Conservation (phyloP, 768 basidiomycete genomes). For the Mrakia blollopis region DNA sequence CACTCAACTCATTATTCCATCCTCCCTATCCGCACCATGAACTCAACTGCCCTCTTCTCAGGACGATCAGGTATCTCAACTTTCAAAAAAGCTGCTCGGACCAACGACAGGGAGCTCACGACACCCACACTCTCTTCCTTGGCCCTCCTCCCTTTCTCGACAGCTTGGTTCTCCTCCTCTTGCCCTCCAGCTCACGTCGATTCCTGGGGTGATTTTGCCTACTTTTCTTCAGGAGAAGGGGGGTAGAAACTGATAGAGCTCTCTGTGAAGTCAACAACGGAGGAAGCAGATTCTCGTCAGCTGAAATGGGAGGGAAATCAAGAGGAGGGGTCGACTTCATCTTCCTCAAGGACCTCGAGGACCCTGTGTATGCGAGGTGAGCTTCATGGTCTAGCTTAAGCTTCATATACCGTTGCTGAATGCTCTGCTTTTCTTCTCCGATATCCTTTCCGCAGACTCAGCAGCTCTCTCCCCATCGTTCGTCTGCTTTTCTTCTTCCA, state of each 20-base stretch:
- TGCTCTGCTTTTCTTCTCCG: too few species aligned
- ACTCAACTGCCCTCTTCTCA: not conserved
- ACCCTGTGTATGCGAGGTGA: not conserved
- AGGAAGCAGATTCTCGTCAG: not conserved
- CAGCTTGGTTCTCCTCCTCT: not conserved
- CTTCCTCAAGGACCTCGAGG: not conserved
- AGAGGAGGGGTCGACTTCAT: not conserved
- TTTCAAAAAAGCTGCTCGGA: too few species aligned
- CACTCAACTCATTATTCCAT: not conserved
- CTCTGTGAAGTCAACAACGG: not conserved
- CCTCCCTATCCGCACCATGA: not conserved
- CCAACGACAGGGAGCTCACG: not conserved
- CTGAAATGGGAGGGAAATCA: not conserved
- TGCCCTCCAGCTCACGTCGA: not conserved
- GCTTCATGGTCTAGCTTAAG: not conserved
- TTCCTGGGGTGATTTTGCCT: not conserved
- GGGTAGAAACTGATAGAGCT: not conserved
- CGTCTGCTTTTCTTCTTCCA: not conserved
- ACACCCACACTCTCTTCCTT: not conserved
- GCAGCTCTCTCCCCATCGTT: not conserved
- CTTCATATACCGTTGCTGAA: not conserved
- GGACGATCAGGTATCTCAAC: not conserved
- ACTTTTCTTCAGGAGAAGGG: not conserved
- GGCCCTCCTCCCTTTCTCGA: not conserved
- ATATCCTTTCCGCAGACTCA: not conserved